Evolutionary conservation across 2,329 filamentous ascomycete species (phyloP).

Genomic region (Fusarium denticulatum): DNA sequence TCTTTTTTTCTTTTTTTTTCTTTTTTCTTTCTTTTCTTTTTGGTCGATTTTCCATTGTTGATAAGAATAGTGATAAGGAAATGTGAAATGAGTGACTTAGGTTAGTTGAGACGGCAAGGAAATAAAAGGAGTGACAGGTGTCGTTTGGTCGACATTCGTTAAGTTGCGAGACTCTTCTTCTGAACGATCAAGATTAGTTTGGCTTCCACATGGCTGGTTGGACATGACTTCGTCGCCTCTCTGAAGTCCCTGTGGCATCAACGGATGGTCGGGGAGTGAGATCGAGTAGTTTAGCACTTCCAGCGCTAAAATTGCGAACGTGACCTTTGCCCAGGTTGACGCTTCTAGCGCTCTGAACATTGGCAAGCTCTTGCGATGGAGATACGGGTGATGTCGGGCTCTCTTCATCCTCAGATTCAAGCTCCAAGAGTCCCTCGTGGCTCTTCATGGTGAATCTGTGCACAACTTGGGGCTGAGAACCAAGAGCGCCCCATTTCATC

Average conservation of each 20-base stretch:
- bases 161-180: constrained; percentile 38
- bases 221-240: constrained; percentile 42
- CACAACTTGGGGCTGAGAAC: constrained; percentile 65
- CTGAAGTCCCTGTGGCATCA: constrained; percentile 57
- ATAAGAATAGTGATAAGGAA: constrained; percentile 40
- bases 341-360: constrained; percentile 73
- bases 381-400: constrained; percentile 43
- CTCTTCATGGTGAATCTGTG: constrained; percentile 65
- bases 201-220: constrained; percentile 28
- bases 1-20: constrained; percentile 31
- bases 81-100: constrained; percentile 48
- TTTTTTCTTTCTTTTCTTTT: constrained; percentile 40
- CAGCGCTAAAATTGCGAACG: constrained; percentile 77
- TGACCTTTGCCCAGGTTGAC: constrained; percentile 74
- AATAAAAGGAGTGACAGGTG: constrained; percentile 39
- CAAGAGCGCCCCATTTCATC: constrained; percentile 63
- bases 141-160: constrained; percentile 14
- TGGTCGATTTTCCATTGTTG: constrained; percentile 14
- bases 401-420: constrained; percentile 50
- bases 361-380: constrained; percentile 49
- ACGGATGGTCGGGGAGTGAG: constrained; percentile 66
- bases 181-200: constrained; percentile 26
- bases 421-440: constrained; percentile 61
- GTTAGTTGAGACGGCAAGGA: constrained; percentile 40
- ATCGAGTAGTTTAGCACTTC: constrained; percentile 79